Evolutionary conservation across 1,284 basidiomycete genomes (phyloP), one percentile per base, ranked within the genome.

Genomic region (Fomitopsis betulina): DNA sequence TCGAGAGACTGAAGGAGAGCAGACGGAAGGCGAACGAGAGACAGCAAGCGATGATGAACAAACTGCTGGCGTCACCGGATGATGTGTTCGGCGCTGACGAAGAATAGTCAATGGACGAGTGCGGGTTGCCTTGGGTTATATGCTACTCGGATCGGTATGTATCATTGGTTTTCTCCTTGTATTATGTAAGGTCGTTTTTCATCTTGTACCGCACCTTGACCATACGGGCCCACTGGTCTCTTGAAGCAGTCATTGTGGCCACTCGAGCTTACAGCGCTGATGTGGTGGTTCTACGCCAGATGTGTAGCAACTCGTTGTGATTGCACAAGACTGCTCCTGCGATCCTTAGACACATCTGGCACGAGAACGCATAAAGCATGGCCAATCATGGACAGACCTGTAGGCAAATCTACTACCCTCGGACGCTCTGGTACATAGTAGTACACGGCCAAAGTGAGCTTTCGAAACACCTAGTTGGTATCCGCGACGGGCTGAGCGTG

Each of bases 1-100:
- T 90, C 63, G 79, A 87, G 62, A 77, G 87, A 65, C 64, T 91
- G 67, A 80, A 78, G 65, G 81, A 85, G 64, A 78, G 83, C 12
- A 76, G 85, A 62, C 65, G 73, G 54, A 70, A 69, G 50, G 73
- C 74, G n/a, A 74, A 63, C 57, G 62, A 69, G 59, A 60, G 69
- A 55, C 49, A 35, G 30, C 71, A 74, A 59, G 75, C 73, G 12
- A 66, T 72, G 30, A 63, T 70, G 25, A 61, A 74, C 50, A 65
- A 62, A 55, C 1, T 51, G 32, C 33, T 51, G 49, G 49, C 49
- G n/a, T n/a, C 49, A n/a, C 9, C 49, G 32, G 32, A 32, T 12
- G 65, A 59, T 55, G 57, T 78, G 5, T 55, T 76, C 55, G 66
- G 66, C 3, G 43, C 65, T 10, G 65, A 63, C 27, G 45, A 12